phyloP scores from a whole-genome alignment of 768 basidiomycete genomes.

The Kwoniella europaea region DNA sequence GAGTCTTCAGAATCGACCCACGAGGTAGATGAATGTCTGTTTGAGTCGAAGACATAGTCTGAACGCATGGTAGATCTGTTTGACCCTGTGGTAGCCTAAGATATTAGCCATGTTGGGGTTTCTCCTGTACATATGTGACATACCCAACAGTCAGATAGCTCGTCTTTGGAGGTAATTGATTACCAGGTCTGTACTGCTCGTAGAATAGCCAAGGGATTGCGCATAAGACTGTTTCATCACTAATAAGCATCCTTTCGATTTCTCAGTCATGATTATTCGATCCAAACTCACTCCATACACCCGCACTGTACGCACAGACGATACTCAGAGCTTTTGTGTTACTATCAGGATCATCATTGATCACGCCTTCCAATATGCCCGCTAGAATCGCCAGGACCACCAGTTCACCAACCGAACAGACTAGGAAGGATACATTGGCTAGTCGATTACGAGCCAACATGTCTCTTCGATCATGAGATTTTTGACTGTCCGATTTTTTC shows the following conservation, averaged over 20 bases:
- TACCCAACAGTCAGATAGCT: conserved; percentile 80
- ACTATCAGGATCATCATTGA: conserved; percentile 68
- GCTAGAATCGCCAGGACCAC: conserved; percentile 74
- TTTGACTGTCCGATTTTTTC: conserved; percentile 25
- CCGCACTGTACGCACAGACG: conserved; percentile 78
- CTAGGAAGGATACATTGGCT: conserved; percentile 74
- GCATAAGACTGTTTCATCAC: conserved; percentile 66
- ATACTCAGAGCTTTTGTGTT: conserved; percentile 77
- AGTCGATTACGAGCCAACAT: conserved; percentile 74
- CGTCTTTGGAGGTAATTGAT: conserved; percentile 75
- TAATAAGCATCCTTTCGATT: neutral
- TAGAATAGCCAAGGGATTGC: conserved; percentile 92
- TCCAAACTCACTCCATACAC: conserved; percentile 65
- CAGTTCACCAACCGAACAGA: conserved; percentile 73
- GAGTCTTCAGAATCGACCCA: conserved; percentile 60
- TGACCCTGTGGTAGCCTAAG: conserved; percentile 5
- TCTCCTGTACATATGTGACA: conserved; percentile 37
- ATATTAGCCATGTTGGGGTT: too few relatives aligned
- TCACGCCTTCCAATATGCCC: conserved; percentile 72
- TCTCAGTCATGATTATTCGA: neutral
- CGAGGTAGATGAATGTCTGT: conserved; percentile 77
- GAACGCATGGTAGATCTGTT: conserved; percentile 74
- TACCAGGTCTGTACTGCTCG: conserved; percentile 82
- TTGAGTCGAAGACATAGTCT: conserved; percentile 66
- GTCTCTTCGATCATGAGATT: conserved; percentile 60